Conservation (phyloP, 78 protist species). For the Speleostelium caveatum region DNA sequence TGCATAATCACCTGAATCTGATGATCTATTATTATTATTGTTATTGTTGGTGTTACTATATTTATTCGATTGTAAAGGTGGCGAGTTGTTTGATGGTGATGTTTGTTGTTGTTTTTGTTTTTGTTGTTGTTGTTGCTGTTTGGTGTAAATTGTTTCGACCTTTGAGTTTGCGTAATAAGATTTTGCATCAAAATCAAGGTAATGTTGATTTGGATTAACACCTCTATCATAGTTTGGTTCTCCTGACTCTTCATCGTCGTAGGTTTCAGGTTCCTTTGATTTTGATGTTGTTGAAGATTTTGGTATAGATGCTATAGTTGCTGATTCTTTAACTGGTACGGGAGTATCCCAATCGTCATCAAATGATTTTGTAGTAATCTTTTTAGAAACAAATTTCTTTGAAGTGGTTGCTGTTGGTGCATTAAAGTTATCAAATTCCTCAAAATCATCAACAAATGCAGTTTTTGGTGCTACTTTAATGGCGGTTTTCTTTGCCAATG, state of each 20-base stretch:
- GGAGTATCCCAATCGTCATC: slow-evolving; percentile 80
- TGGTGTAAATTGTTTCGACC: too few relatives aligned
- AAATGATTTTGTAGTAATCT: slow-evolving; percentile 30
- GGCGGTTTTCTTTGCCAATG: slow-evolving; percentile 3
- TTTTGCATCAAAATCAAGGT: too few relatives aligned
- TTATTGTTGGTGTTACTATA: neutral
- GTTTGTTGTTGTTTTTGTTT: neutral
- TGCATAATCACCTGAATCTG: slow-evolving; percentile 57
- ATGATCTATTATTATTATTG: slow-evolving; percentile 14
- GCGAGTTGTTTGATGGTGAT: slow-evolving; percentile 3
- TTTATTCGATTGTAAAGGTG: slow-evolving; percentile 22
- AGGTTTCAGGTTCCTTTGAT: too few relatives aligned
- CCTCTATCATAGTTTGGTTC: too few relatives aligned
- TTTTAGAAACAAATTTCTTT: slow-evolving; percentile 22
- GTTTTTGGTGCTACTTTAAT: neutral
- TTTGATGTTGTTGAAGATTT: too few relatives aligned
- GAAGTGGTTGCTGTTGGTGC: neutral
- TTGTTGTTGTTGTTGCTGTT: too few relatives aligned
- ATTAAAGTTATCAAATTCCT: slow-evolving; percentile 26
- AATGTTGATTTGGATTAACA: too few relatives aligned
- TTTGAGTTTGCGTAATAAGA: too few relatives aligned
- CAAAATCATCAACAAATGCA: slow-evolving; percentile 6
- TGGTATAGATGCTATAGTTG: neutral
- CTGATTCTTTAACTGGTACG: slow-evolving; percentile 33
- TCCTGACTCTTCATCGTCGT: too few relatives aligned